phyloP scores from a whole-genome alignment of 176 grass and related monocot genomes.

The Carex scoparia region DNA sequence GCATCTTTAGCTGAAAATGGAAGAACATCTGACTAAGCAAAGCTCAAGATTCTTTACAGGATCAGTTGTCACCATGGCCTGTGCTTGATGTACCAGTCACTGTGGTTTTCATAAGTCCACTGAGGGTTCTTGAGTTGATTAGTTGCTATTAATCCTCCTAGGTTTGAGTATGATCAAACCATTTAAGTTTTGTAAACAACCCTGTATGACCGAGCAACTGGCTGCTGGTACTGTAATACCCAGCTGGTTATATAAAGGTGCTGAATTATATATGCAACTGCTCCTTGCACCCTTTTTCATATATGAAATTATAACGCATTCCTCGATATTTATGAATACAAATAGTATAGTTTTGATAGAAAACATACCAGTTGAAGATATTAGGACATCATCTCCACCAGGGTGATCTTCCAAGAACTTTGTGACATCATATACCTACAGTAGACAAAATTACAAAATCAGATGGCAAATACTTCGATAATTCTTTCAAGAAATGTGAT shows the following conservation, averaged over 20 bases:
- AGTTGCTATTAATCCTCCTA: not conserved
- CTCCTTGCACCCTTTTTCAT: not conserved
- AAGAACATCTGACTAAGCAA: not conserved
- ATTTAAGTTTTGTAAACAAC: not conserved
- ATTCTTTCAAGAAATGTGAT: not conserved
- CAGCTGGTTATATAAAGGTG: not conserved
- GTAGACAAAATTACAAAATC: not conserved
- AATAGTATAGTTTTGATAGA: not conserved
- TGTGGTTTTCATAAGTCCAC: not conserved
- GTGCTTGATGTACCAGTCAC: not conserved
- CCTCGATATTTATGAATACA: not conserved
- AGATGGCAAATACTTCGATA: not conserved
- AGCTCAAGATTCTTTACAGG: not conserved
- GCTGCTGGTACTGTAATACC: not conserved
- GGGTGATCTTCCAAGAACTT: conserved; percentile 98
- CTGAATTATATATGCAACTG: not conserved
- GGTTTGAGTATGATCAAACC: not conserved
- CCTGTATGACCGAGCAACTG: not conserved
- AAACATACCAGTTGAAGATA: conserved; percentile 75
- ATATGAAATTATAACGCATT: not conserved
- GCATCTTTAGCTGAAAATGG: conserved; percentile 64
- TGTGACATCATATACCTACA: conserved; percentile 89
- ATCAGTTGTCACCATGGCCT: not conserved
- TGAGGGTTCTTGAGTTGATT: not conserved
- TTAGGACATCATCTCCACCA: conserved; percentile 86